Conservation (phyloP, 2,329 filamentous ascomycete genomes). For the Didymella exigua region DNA sequence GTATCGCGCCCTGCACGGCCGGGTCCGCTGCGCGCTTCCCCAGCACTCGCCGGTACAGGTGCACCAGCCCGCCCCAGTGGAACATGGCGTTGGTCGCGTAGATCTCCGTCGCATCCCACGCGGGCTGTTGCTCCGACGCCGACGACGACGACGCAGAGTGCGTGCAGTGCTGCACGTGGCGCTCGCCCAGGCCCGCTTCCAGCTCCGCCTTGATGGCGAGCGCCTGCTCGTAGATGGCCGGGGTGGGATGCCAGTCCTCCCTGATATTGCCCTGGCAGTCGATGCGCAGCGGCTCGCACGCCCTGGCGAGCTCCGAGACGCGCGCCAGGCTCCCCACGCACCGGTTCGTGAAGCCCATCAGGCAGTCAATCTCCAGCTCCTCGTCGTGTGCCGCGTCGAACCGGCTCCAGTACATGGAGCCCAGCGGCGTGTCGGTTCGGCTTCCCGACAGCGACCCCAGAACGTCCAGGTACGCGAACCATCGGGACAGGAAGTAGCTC, state of each 20-base stretch:
- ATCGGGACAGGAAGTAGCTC: conserved; percentile 76
- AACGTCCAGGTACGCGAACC: conserved; percentile 85
- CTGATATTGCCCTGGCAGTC: conserved; percentile 58
- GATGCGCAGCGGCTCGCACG: conserved; percentile 70
- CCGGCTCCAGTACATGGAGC: conserved; percentile 49
- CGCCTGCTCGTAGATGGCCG: conserved; percentile 62
- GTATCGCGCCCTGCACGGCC: conserved; percentile 67
- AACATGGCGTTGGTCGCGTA: conserved; percentile 77
- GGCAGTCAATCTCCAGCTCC: conserved; percentile 76
- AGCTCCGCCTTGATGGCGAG: conserved; percentile 66
- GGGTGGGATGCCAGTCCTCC: conserved; percentile 63
- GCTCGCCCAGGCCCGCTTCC: conserved; percentile 55
- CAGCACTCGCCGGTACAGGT: conserved; percentile 75
- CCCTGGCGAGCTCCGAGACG: conserved; percentile 72
- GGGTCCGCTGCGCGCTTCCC: conserved; percentile 62
- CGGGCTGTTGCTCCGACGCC: conserved; percentile 43
- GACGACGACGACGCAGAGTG: conserved; percentile 43
- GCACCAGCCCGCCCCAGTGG: conserved; percentile 78
- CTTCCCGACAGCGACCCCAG: conserved; percentile 72
- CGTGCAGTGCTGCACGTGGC: conserved; percentile 49
- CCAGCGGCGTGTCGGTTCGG: conserved; percentile 51
- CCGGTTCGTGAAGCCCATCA: conserved; percentile 76
- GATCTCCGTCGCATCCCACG: conserved; percentile 68
- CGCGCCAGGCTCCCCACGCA: conserved; percentile 73
- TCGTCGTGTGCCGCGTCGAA: conserved; percentile 60